Evolutionary conservation across 2,329 filamentous ascomycete species (phyloP).

Genomic region (Phialophora chinensis): DNA sequence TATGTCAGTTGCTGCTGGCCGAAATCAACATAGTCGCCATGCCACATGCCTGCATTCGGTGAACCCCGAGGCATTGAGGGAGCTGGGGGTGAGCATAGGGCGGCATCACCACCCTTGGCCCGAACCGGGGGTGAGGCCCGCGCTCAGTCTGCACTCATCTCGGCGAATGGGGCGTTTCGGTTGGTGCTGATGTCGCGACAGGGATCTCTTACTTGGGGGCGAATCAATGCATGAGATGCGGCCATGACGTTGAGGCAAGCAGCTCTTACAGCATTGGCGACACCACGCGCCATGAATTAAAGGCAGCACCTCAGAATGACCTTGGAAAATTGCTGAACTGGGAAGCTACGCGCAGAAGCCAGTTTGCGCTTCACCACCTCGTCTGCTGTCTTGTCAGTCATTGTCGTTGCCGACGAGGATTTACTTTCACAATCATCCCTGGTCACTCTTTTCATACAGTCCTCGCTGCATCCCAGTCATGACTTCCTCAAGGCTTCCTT

Average conservation of each 20-base stretch:
- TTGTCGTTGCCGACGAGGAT: background rate
- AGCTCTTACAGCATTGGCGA: conserved; percentile 3
- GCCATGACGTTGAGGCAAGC: conserved; percentile 16
- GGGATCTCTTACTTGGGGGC: conserved; percentile 2
- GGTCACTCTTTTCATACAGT: background rate
- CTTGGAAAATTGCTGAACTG: background rate
- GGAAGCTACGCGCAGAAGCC: background rate
- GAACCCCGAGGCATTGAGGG: too few species aligned
- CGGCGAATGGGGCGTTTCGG: background rate
- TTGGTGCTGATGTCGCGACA: background rate
- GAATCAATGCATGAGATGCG: conserved; percentile 17
- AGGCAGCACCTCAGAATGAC: conserved; percentile 7
- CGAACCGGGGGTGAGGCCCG: too few species aligned
- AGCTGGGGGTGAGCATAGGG: too few species aligned
- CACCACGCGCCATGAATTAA: background rate
- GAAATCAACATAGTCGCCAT: too few species aligned
- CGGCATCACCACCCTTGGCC: too few species aligned
- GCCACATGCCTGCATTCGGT: too few species aligned
- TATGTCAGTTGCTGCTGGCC: too few species aligned
- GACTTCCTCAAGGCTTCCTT: conserved; percentile 31
- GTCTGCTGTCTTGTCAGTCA: background rate
- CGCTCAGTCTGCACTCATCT: too few species aligned
- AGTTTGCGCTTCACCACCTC: background rate
- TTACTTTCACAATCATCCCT: background rate
- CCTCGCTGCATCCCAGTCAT: conserved; percentile 23